Conservation (phyloP, 805 yeast species). For the Ogataea minuta region DNA sequence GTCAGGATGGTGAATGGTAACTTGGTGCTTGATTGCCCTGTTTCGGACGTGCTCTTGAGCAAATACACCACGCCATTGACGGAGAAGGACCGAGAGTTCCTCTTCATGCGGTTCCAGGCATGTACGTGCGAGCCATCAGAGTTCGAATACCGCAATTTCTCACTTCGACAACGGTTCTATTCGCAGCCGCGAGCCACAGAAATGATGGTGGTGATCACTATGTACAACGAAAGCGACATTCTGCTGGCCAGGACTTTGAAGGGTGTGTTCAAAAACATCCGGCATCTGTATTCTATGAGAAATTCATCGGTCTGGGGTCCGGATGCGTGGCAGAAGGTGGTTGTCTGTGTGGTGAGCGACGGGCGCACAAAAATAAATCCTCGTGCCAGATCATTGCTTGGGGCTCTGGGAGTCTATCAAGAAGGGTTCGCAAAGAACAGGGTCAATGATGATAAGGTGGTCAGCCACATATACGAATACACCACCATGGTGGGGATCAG, state of each 20-base stretch:
- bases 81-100: constrained; percentile 57
- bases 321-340: constrained; percentile 92
- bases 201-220: constrained; percentile 78
- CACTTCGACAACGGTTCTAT: constrained; percentile 81
- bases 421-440: constrained; percentile 94
- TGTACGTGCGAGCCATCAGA: constrained; percentile 88
- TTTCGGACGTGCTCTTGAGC: constrained; percentile 60
- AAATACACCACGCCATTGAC: constrained; percentile 48
- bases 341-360: constrained; percentile 85
- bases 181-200: constrained; percentile 80
- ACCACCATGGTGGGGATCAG: constrained; percentile 88
- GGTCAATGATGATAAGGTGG: constrained; percentile 78
- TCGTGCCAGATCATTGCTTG: constrained; percentile 73
- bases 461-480: constrained; percentile 89
- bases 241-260: constrained; percentile 80
- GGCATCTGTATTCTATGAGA: constrained; percentile 64
- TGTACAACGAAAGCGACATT: constrained; percentile 87
- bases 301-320: constrained; percentile 83
- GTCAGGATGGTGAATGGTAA: constrained; percentile 70
- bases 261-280: constrained; percentile 86
- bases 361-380: constrained; percentile 85
- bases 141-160: constrained; percentile 60
- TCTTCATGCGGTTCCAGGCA: constrained; percentile 90
- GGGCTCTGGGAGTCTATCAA: constrained; percentile 88
- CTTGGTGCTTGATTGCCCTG: constrained; percentile 85